Conservation (phyloP, 441 rosid species). For the Omphalea diandra region DNA sequence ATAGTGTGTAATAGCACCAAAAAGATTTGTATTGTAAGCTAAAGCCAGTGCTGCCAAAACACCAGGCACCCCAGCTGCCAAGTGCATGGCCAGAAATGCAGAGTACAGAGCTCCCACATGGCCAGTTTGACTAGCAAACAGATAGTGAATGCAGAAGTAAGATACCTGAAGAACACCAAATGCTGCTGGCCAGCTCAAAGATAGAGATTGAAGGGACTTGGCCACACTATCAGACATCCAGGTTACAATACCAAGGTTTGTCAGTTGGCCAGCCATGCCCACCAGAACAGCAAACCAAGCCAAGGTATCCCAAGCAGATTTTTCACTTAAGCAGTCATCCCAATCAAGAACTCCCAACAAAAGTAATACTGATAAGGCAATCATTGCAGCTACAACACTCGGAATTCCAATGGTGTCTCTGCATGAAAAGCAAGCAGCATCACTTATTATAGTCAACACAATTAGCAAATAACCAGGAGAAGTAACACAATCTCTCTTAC, state of each 20-base stretch:
- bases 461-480: neutral
- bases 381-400: slow-evolving; percentile 95
- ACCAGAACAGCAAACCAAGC: slow-evolving; percentile 93
- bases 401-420: slow-evolving; percentile 80
- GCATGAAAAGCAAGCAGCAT: slow-evolving; percentile 23
- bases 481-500: neutral
- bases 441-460: neutral
- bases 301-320: slow-evolving; percentile 97
- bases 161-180: slow-evolving; percentile 81
- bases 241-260: slow-evolving; percentile 72
- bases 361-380: slow-evolving; percentile 82
- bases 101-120: slow-evolving; percentile 94
- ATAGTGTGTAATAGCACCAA: slow-evolving; percentile 90
- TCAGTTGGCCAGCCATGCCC: slow-evolving; percentile 91
- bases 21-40: slow-evolving; percentile 87
- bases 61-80: slow-evolving; percentile 89
- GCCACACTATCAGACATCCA: slow-evolving; percentile 90
- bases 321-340: slow-evolving; percentile 93
- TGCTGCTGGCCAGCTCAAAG: slow-evolving; percentile 90
- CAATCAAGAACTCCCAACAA: slow-evolving; percentile 86
- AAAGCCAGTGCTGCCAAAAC: slow-evolving; percentile 76
- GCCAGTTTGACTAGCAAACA: slow-evolving; percentile 95
- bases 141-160: slow-evolving; percentile 85
- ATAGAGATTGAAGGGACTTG: slow-evolving; percentile 56
- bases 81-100: slow-evolving; percentile 95